Evolutionary conservation across 139 green algal species (phyloP), one percentile per base, ranked within the genome.

Genomic region (Volvox africanus): DNA sequence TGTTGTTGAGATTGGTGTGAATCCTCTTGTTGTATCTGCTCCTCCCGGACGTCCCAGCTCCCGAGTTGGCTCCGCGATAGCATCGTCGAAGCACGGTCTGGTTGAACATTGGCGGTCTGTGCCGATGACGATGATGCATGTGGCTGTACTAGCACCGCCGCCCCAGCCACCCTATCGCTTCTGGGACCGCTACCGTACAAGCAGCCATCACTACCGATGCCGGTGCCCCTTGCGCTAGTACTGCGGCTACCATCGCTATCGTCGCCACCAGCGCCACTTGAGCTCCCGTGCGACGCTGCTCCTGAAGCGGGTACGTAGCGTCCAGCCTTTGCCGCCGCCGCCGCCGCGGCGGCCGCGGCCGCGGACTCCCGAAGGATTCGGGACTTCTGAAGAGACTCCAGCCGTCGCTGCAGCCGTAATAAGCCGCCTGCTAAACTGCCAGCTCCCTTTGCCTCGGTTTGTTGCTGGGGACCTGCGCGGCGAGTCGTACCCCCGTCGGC

Each of bases 381-480:
- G 5, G 82, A 65, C 20, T 62, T 61, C 82, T 79, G 62, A 35
- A 88, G 82, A 35, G 32, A 33, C 62, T 79, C 82, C 82, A 88
- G 82, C 62, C 82, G 32, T 67, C 82, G 82, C 65, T 88, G 82
- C 32, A 88, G 82, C 33, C 65, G 62, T 22, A 13, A 24, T 67
- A 88, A 20, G 20, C 82, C 61, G 30, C 81, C 80, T 24, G 44
- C 50, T 13, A 84, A 36, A 24, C 18, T 68, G 35, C 78, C 35
- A 36, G 32, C 55, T 1, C 65, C 65, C 65, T 73, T 28, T 28
- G 65, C 65, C 5, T 73, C 65, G 9, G 44, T 55, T 55, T 55
- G 44, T 55, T 55, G 44, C 44, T 55, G 44, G 9, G 5, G 5
- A 55, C 9, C 44, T 55, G 44, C 9, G 9, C 44, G 44, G 44